Conservation (phyloP, 2,329 filamentous ascomycete genomes). For the Grosmannia penicillata region DNA sequence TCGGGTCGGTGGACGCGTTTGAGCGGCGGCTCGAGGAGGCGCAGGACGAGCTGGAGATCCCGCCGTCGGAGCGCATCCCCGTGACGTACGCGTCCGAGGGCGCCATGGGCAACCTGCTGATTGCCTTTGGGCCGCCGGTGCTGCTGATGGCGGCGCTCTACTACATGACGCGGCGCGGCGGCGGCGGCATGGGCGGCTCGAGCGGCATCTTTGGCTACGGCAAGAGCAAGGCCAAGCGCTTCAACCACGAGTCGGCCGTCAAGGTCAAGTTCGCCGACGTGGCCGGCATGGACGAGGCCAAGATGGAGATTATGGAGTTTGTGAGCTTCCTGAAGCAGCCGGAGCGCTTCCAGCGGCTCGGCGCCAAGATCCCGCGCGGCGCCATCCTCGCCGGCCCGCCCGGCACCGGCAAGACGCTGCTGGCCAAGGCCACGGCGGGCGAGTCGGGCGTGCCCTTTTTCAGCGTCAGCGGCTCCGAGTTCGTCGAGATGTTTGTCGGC, state of each 20-base stretch:
- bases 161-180: conserved; percentile 62
- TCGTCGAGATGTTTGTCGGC: conserved; percentile 99
- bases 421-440: conserved; percentile 93
- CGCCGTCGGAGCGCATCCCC: conserved; percentile 76
- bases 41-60: conserved; percentile 76
- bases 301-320: conserved; percentile 98
- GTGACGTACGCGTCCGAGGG: conserved; percentile 75
- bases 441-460: conserved; percentile 97
- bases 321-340: conserved; percentile 94
- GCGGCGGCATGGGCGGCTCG: conserved; percentile 41
- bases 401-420: conserved; percentile 92
- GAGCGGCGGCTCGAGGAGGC: conserved; percentile 79
- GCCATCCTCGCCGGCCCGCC: conserved; percentile 95
- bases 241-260: conserved; percentile 92
- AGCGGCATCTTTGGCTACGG: conserved; percentile 90
- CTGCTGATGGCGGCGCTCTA: conserved; percentile 72
- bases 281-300: conserved; percentile 95
- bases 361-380: conserved; percentile 93
- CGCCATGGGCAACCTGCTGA: conserved; percentile 55
- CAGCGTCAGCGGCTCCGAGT: conserved; percentile 95
- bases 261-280: conserved; percentile 97
- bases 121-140: conserved; percentile 72
- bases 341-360: conserved; percentile 80
- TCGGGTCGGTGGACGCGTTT: conserved; percentile 87
- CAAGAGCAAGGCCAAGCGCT: conserved; percentile 89